phyloP scores from a whole-genome alignment of 202 grass and related monocot genomes.

The Schoenoplectus triqueter region DNA sequence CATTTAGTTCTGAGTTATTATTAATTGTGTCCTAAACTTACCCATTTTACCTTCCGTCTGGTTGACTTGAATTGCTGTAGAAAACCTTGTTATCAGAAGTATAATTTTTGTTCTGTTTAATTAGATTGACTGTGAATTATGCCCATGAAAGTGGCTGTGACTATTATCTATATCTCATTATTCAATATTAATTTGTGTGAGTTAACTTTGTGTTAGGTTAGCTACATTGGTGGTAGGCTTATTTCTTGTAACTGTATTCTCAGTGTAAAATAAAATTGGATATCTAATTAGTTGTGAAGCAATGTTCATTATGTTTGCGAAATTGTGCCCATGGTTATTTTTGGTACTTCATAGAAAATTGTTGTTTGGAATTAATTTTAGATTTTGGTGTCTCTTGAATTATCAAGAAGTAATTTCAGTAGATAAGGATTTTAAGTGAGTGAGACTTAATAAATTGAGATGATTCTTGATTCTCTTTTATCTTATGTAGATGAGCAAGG shows the following conservation, averaged over 20 bases:
- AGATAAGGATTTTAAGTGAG: not conserved
- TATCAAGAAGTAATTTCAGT: not conserved
- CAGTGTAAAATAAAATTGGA: not conserved
- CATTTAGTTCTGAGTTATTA: not conserved
- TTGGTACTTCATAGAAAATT: not conserved
- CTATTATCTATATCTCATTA: not conserved
- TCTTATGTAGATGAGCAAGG: conserved; percentile 59
- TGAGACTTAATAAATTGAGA: not conserved
- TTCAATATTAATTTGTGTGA: not conserved
- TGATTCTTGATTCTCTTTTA: not conserved
- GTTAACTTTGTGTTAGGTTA: not conserved
- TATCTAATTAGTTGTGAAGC: conserved; percentile 21
- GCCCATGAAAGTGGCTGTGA: not conserved
- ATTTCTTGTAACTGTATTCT: not conserved
- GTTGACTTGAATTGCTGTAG: not conserved
- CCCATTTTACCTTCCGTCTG: not conserved
- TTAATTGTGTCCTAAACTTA: not conserved
- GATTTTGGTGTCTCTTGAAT: not conserved
- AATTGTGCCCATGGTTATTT: not conserved
- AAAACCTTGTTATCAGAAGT: conserved; percentile 1
- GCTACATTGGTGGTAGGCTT: not conserved
- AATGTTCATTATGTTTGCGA: not conserved
- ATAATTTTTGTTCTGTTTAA: not conserved
- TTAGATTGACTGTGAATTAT: not conserved
- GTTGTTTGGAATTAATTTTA: not conserved